These are phyloP conservation scores for Spathaspora passalidarum DNA, from an alignment of 805 yeast species.

Conservation along the genomic window DNA sequence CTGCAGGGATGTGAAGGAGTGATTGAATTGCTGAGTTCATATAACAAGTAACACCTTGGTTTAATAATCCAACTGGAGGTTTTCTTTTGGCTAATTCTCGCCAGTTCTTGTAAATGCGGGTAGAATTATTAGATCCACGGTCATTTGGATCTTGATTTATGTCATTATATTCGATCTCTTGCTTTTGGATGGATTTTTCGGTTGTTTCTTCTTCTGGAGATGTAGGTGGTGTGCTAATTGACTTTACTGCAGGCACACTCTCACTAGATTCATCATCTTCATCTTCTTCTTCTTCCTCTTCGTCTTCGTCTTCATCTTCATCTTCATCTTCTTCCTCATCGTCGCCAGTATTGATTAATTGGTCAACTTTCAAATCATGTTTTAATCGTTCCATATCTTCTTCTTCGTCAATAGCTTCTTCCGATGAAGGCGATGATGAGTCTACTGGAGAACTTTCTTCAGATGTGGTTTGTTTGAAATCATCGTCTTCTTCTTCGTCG, in stretches of 20 bases:
- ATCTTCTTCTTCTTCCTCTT: conserved; percentile 16
- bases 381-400: conserved; percentile 13
- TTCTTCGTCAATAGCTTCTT: conserved; percentile 11
- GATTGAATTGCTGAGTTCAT: conserved; percentile 95
- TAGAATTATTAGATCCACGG: conserved; percentile 59
- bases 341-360: conserved; percentile 6
- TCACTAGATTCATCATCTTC: conserved; percentile 3
- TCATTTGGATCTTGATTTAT: conserved; percentile 58
- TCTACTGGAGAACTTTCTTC: conserved; percentile 11
- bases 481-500: conserved; percentile 3
- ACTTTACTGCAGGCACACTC: conserved; percentile 1
- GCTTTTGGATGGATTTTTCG: not conserved
- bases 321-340: conserved; percentile 11
- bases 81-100: conserved; percentile 43
- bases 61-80: conserved; percentile 73
- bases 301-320: conserved; percentile 12
- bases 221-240: conserved; percentile 9
- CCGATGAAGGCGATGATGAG: conserved; percentile 5
- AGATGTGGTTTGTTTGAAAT: conserved; percentile 1
- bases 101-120: conserved; percentile 72
- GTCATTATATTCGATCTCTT: conserved; percentile 3
- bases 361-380: conserved; percentile 15
- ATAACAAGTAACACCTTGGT: conserved; percentile 95
- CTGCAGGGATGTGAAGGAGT: conserved; percentile 84
- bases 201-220: conserved; percentile 9